Conservation (phyloP, 768 basidiomycete species). For the Pulveroboletus sp. region DNA sequence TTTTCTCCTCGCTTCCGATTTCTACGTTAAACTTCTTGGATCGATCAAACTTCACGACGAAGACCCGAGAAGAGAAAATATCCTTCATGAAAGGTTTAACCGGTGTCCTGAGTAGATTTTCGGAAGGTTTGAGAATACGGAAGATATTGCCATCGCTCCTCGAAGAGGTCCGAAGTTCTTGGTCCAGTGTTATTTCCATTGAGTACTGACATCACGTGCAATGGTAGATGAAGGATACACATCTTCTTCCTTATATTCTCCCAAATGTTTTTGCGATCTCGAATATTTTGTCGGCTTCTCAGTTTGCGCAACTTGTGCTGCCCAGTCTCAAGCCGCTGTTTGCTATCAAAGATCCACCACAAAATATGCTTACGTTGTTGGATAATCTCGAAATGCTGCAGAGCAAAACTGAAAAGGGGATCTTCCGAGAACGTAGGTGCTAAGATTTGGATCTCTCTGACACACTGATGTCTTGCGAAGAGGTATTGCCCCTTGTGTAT, state of each 20-base stretch:
- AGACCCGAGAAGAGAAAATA: slow-evolving; percentile 92
- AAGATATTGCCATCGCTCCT: slow-evolving; percentile 90
- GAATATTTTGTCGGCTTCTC: slow-evolving; percentile 64
- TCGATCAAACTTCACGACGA: slow-evolving; percentile 90
- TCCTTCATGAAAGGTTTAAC: slow-evolving; percentile 92
- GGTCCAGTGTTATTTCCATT: not conserved
- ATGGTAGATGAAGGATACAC: slow-evolving; percentile 84
- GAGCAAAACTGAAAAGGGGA: slow-evolving; percentile 78
- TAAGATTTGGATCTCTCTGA: not conserved
- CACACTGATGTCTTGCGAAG: slow-evolving; percentile 39
- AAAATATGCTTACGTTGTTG: slow-evolving; percentile 91
- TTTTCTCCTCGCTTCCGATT: slow-evolving; percentile 94
- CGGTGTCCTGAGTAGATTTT: slow-evolving; percentile 77
- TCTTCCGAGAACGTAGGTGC: slow-evolving; percentile 83
- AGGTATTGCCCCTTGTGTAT: slow-evolving; percentile 94
- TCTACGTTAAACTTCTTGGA: slow-evolving; percentile 96
- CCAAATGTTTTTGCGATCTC: slow-evolving; percentile 95
- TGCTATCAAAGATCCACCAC: slow-evolving; percentile 87
- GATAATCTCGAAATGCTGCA: slow-evolving; percentile 87
- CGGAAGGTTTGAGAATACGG: slow-evolving; percentile 77
- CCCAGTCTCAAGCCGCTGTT: slow-evolving; percentile 91
- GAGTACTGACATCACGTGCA: slow-evolving; percentile 5
- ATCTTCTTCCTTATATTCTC: slow-evolving; percentile 89
- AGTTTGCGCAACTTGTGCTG: slow-evolving; percentile 79
- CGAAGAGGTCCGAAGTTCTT: slow-evolving; percentile 68